Conservation (phyloP, 2,329 filamentous ascomycete species). For the Cadophora luteo-olivacea region DNA sequence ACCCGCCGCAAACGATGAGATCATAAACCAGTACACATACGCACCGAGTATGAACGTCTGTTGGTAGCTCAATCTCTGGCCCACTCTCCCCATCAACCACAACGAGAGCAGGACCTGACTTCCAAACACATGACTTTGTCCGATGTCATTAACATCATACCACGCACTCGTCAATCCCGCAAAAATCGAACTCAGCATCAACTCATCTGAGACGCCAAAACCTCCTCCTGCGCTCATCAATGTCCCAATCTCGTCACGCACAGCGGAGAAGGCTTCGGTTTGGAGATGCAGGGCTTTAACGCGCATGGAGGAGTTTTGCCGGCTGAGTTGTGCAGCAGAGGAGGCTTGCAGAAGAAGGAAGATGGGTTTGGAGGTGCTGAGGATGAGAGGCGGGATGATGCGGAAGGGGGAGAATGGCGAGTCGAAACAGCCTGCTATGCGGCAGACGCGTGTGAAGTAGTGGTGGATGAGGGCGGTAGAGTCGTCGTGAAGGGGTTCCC, state of each 20-base stretch:
- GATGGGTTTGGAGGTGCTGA: background rate
- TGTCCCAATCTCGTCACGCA: background rate
- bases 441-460: conserved; percentile 6
- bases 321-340: background rate
- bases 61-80: background rate
- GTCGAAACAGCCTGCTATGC: conserved; percentile 11
- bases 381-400: background rate
- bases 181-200: background rate
- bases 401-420: background rate
- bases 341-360: conserved; percentile 3
- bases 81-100: background rate
- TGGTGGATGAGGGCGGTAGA: conserved; percentile 2
- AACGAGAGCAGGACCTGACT: background rate
- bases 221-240: background rate
- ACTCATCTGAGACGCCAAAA: conserved; percentile 2
- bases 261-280: background rate
- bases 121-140: background rate
- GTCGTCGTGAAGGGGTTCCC: background rate
- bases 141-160: conserved; percentile 6
- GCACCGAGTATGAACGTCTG: background rate
- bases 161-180: background rate
- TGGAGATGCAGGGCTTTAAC: conserved; percentile 3
- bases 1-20: conserved; percentile 1
- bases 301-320: background rate
- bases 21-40: conserved; percentile 14